These are phyloP conservation scores for Cupressus sempervirens DNA, from an alignment of 75 land plant genomes.

Conservation along the genomic window DNA sequence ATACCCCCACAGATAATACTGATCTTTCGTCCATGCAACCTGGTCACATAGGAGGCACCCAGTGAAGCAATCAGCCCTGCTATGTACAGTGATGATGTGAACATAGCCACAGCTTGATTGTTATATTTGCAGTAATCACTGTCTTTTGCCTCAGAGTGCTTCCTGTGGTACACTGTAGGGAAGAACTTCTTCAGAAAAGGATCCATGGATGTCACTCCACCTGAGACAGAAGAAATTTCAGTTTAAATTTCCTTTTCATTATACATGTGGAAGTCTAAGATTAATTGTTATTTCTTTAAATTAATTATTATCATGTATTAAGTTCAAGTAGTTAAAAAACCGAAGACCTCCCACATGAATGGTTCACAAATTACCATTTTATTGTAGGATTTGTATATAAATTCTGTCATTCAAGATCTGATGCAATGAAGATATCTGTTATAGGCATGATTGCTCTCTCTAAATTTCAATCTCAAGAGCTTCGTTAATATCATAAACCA, in stretches of 20 bases:
- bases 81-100: slow-evolving; percentile 82
- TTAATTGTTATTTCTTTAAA: too few relatives aligned
- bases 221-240: slow-evolving; percentile 19
- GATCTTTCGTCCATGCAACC: slow-evolving; percentile 47
- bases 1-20: slow-evolving; percentile 67
- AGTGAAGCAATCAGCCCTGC: slow-evolving; percentile 71
- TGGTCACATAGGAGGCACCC: slow-evolving; percentile 63
- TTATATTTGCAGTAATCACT: slow-evolving; percentile 85
- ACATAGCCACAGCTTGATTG: slow-evolving; percentile 77
- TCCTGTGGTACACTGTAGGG: slow-evolving; percentile 52
- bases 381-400: not conserved
- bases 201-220: slow-evolving; percentile 92
- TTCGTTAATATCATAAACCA: too few relatives aligned
- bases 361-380: too few relatives aligned
- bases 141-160: slow-evolving; percentile 32
- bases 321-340: too few relatives aligned
- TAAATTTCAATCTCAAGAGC: not conserved
- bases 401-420: not conserved
- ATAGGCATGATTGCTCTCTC: not conserved
- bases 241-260: too few relatives aligned
- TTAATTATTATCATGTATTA: too few relatives aligned
- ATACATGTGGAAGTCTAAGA: too few relatives aligned
- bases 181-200: slow-evolving; percentile 78
- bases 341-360: too few relatives aligned
- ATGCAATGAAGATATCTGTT: not conserved